These are phyloP conservation scores for Bipolaris oryzae DNA, from an alignment of 2,329 filamentous ascomycete genomes.

Conservation along the genomic window DNA sequence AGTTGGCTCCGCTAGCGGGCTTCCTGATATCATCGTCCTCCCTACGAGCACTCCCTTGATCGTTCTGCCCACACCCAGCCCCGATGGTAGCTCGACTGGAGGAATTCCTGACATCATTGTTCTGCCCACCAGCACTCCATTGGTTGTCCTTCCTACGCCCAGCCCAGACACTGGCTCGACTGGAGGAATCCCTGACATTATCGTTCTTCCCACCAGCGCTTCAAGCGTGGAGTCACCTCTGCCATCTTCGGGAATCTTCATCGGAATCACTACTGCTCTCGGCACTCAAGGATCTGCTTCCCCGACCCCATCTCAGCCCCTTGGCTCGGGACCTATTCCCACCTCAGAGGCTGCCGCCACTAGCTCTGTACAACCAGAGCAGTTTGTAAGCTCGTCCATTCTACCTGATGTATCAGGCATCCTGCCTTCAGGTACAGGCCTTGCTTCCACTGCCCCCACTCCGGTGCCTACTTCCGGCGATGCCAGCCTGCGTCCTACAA, in stretches of 20 bases:
- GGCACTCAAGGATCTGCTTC: conserved; percentile 28
- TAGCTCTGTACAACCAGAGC: conserved; percentile 18
- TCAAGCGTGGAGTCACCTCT: conserved; percentile 6
- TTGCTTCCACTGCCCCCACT: conserved; percentile 23
- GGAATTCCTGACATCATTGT: background rate
- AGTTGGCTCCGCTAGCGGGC: conserved; percentile 28
- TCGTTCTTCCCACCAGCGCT: conserved; percentile 32
- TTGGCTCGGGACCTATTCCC: conserved; percentile 27
- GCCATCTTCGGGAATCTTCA: conserved; percentile 36
- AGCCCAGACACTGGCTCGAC: conserved; percentile 26
- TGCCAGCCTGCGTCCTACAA: conserved; percentile 24
- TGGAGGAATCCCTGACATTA: conserved; percentile 30
- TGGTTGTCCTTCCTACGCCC: conserved; percentile 13
- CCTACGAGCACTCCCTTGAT: conserved; percentile 25
- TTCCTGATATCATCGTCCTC: conserved; percentile 30
- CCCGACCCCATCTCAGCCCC: conserved; percentile 16
- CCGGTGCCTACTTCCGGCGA: conserved; percentile 19
- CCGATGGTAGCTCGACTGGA: background rate
- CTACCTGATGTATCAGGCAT: conserved; percentile 31
- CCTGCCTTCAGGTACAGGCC: conserved; percentile 23
- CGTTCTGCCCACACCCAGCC: conserved; percentile 28
- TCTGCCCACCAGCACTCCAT: background rate
- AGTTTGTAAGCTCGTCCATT: conserved; percentile 23
- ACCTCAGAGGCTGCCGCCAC: conserved; percentile 27
- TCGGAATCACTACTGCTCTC: conserved; percentile 46